Base-by-base conservation (phyloP, 1,139 yeast species). In the Wickerhamiella pararugosa region DNA sequence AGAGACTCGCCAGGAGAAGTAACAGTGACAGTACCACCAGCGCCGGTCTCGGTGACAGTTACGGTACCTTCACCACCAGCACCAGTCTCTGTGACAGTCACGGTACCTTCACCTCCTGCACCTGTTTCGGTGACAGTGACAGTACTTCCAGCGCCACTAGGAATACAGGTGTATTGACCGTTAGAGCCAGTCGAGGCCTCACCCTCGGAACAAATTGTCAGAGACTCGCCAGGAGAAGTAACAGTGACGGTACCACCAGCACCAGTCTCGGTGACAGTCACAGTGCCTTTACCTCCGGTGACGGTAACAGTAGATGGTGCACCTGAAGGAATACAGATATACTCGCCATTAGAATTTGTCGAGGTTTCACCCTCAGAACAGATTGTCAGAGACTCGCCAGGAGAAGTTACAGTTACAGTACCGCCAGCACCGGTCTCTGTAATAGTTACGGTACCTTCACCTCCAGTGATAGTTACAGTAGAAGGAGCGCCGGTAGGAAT, bases 241-340 rank as follows among this genome's bases (percentile, higher is more conserved):
- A 49, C 45, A 9, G 49, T 46, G 29, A 41, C 43, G 6, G 53
- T 48, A 5, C 29, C 4, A 8, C 47, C 50, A 11, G 55, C 51
- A 11, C 36, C 47, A 29, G 10, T 40, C 15, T 33, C 36, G 27
- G 50, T 45, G 37, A 44, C 49, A 6, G 49, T 45, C 8, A 33
- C 43, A 3, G 48, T 39, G 7, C 5, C 33, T 5, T 25, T 34
- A 40, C 25, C 36, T 29, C 29, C 40, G 10, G 26, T 21, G 27
- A 10, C 42, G 31, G 39, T 15, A 36, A 34, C 43, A 37, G 45
- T 25, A 2, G 29, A n/a, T 25, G 25, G 30, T 6, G 30, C 11
- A 4, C 21, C 21, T 15, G 21, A 15, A n/a, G 42, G 34, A 25
- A 47, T 35, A 3, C n/a, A 21, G 5, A 34, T 44, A 11, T 41